Base-by-base conservation (phyloP, 2,329 filamentous ascomycete species). In the Plenodomus lindquistii region DNA sequence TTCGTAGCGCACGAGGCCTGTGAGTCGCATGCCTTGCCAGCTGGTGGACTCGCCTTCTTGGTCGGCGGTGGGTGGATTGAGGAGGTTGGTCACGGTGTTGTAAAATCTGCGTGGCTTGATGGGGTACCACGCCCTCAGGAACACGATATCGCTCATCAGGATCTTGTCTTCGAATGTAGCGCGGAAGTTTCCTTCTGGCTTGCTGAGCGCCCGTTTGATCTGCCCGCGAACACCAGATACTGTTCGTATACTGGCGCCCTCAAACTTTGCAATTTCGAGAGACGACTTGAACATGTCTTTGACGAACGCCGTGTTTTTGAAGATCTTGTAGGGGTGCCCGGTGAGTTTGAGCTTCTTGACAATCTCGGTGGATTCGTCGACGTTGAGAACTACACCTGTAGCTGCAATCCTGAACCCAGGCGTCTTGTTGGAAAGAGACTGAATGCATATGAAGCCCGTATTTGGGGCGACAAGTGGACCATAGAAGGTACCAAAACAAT, bases 331-430 rank as follows among this genome's bases (percentile, higher is more conserved):
- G 1, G 94, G 92, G 40, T 85, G 81, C 51, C 94, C 94, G 0
- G 91, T 97, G 40, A 99, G 83, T 75, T 99, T 99, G 68, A 99
- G 86, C 80, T 99, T 99, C 83, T 99, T 99, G 73, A 99, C 94
- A 58, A 99, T 97, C 71, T 99, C 94, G 2, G 90, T 92, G 35
- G 88, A 90, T 75, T 97, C 92, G 70, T 99, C 94, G 17, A 99
- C 94, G 66, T 87, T 92, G 56, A 97, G 79, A 4, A 99, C 90
- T 2, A 94, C 94, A 52, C 94, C 94, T 0, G 92, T 97, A 2
- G 94, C 95, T 9, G 94, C 90, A 59, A 99, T 90, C 39, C 94
- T 85, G 81, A 99, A 97, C 17, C 92, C 92, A 0, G 92, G 88
- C 40, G 87, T 93, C 65, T 87, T 84, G 53, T 89, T 85, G 0